phyloP scores from a whole-genome alignment of 345 rosid genomes.

The Eucalyptus erythrocorys region DNA sequence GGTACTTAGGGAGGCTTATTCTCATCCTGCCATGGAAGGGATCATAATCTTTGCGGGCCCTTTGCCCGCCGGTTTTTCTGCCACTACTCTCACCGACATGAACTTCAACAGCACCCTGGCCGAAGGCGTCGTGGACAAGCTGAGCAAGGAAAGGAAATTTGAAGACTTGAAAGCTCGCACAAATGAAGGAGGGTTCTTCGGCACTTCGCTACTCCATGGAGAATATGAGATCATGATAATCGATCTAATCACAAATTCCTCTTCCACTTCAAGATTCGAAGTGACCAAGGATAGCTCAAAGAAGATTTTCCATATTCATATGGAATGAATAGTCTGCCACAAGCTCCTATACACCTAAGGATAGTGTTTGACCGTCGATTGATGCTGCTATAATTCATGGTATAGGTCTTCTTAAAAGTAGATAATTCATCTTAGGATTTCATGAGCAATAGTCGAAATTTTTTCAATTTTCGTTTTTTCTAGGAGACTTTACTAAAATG shows the following conservation, averaged over 20 bases:
- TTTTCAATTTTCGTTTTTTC: too few species aligned
- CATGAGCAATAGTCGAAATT: neutral
- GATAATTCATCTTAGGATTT: neutral
- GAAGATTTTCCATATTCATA: neutral
- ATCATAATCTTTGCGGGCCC: conserved; percentile 64
- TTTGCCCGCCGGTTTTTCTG: conserved; percentile 33
- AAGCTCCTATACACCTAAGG: neutral
- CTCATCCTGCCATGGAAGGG: conserved; percentile 7
- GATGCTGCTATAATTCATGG: neutral
- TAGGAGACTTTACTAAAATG: too few species aligned
- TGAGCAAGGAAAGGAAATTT: conserved; percentile 40
- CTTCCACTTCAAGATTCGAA: conserved; percentile 9
- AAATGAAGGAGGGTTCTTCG: conserved; percentile 10
- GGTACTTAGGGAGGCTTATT: too few species aligned
- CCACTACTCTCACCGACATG: conserved; percentile 27
- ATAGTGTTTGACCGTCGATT: neutral
- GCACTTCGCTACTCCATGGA: conserved; percentile 39
- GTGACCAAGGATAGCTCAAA: conserved; percentile 5
- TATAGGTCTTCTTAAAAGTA: too few species aligned
- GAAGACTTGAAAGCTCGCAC: neutral
- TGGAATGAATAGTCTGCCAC: neutral
- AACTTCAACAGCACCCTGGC: conserved; percentile 32
- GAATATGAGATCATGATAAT: conserved; percentile 27
- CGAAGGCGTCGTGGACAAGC: conserved; percentile 56
- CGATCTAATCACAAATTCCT: conserved; percentile 16